A percentile compares a stretch with the other conserved stretches of the same genome.
These are phyloP conservation scores for Microdochium bolleyi DNA, from an alignment of 2,329 filamentous ascomycete genomes.

Conservation along the genomic window DNA sequence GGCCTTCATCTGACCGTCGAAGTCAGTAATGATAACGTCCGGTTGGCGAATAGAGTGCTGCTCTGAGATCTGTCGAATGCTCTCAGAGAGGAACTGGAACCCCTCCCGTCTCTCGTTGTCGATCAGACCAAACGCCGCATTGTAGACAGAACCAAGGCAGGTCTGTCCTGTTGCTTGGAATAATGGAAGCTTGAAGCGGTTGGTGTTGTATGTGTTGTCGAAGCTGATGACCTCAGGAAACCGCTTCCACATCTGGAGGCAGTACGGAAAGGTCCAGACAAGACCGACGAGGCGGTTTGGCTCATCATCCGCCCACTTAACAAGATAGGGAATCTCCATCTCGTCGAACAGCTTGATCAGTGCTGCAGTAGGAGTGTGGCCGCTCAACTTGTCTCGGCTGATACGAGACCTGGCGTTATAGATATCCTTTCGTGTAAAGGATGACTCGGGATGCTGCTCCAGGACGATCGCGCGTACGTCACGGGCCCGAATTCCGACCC, in stretches of 20 bases:
- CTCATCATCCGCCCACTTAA: conserved; percentile 7
- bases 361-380: conserved; percentile 5
- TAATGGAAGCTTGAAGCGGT: conserved; percentile 6
- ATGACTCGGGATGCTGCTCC: conserved; percentile 2
- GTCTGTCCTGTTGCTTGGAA: conserved; percentile 1
- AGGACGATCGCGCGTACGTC: conserved; percentile 6
- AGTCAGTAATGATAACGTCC: conserved; percentile 2
- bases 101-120: conserved; percentile 1
- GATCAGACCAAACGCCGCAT: conserved; percentile 1
- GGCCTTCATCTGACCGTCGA: conserved; percentile 1
- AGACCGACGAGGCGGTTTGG: conserved; percentile 6
- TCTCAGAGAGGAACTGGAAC: conserved; percentile 1
- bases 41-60: background rate
- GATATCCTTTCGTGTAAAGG: conserved; percentile 6
- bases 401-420: conserved; percentile 8
- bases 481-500: conserved; percentile 7
- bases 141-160: conserved; percentile 1
- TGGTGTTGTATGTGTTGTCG: conserved; percentile 9
- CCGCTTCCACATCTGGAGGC: conserved; percentile 7
- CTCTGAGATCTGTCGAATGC: background rate
- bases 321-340: conserved; percentile 7
- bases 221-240: conserved; percentile 7
- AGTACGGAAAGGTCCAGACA: conserved; percentile 7
- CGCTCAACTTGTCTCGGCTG: conserved; percentile 7
- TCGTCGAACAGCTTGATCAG: conserved; percentile 10